Evolutionary conservation across 1,139 yeast species (phyloP), one percentile per base, ranked within the genome.

Genomic region (Yamadazyma triangularis): DNA sequence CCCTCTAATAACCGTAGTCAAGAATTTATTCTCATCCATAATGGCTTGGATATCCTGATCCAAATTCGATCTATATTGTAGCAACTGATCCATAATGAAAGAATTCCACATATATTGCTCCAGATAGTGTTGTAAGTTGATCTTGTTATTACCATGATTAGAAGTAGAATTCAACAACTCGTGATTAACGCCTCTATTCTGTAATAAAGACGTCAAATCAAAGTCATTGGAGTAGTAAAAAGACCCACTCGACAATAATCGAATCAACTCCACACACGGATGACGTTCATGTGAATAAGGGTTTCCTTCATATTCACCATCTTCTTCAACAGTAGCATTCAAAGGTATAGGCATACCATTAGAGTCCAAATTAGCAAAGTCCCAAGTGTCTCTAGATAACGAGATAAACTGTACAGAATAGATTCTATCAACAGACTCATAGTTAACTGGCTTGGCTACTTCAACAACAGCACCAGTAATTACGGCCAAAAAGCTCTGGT

Each of bases 41-140:
- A 72, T 62, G 15, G 62, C 56, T 39, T 76, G 79, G 27, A 78
- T 75, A 14, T 60, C 69, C 3, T 69, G 63, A 23, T 82, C 88
- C 35, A 88, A 58, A 38, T 83, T 81, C 35, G 81, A 70, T 37
- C 95, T 67, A 54, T 84, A 89, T 32, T 73, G 69, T 39, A 86
- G 69, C 39, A 93, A 71, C 40, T 89, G 96, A 35, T 79, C 73
- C 79, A 89, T 80, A 79, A 93, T 76, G 53, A 85, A 91, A 5
- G 83, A 73, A 54, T 93, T 93, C 99, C 99, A 93, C 96, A 91
- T 88, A 51, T 84, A 91, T 44, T 89, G 91, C 35, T 77, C 78
- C 50, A 82, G 89, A 42, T 73, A 79, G 36, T 76, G 73, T 40
- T 77, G 81, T 13, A 44, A 33, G 30, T 53, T 51, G 26, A 50